phyloP scores from a whole-genome alignment of 2,329 filamentous ascomycete genomes.

The Metarhizium robertsii region DNA sequence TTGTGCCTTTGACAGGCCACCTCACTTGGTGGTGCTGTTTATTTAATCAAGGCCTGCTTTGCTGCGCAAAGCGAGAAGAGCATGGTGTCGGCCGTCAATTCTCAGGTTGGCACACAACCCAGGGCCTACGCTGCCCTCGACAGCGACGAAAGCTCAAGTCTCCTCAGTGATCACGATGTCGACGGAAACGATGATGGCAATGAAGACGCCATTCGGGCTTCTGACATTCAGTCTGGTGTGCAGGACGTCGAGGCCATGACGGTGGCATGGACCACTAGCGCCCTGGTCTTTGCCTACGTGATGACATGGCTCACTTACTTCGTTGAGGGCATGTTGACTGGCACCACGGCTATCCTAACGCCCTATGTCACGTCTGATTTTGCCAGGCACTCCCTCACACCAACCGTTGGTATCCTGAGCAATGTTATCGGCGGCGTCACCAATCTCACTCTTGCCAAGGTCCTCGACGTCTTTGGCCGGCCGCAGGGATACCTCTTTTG shows the following conservation, averaged over 20 bases:
- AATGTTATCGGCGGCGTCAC: conserved; percentile 36
- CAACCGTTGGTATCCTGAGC: conserved; percentile 33
- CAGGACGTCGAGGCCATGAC: conserved; percentile 25
- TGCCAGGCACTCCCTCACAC: conserved; percentile 34
- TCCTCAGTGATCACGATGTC: not conserved
- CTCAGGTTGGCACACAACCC: not conserved
- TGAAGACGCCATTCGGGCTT: not conserved
- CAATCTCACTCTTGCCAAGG: conserved; percentile 51
- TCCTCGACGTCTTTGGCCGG: conserved; percentile 53
- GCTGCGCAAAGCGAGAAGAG: not conserved
- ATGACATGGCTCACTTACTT: conserved; percentile 34
- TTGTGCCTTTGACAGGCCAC: too few relatives aligned
- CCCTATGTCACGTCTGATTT: conserved; percentile 34
- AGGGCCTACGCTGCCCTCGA: not conserved
- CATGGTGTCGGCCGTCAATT: too few relatives aligned
- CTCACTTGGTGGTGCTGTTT: too few relatives aligned
- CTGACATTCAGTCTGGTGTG: conserved; percentile 18
- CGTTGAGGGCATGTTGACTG: conserved; percentile 18
- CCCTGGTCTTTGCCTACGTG: conserved; percentile 24
- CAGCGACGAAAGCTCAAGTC: not conserved
- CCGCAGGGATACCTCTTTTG: conserved; percentile 47
- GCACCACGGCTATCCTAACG: not conserved
- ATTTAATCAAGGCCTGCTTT: too few relatives aligned
- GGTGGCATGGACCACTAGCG: conserved; percentile 24
- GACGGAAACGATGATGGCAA: not conserved